Percentiles rank a stretch among this genome's conserved stretches.
Conservation (phyloP, 192 early-diverging fungal genomes). For the Entrophospora sp. region DNA sequence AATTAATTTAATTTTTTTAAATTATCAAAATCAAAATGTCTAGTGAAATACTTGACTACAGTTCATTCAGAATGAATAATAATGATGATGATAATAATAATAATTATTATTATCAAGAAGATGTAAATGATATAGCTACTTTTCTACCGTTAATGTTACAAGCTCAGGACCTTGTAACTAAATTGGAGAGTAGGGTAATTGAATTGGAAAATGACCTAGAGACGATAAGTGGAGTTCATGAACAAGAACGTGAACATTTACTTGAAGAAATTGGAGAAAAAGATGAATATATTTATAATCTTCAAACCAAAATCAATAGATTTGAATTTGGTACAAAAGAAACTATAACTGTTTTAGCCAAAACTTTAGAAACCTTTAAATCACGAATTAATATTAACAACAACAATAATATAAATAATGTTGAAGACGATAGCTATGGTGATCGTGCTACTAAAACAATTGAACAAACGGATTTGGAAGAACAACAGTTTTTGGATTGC, state of each 20-base stretch:
- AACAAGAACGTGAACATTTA: conserved; percentile 34
- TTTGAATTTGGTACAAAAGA: conserved; percentile 32
- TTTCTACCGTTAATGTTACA: conserved; percentile 33
- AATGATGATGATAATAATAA: too few relatives aligned
- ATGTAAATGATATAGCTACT: not conserved
- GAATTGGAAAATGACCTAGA: conserved; percentile 30
- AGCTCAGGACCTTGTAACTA: conserved; percentile 33
- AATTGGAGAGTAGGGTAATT: conserved; percentile 32
- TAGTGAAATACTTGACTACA: too few relatives aligned
- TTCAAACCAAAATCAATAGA: conserved; percentile 28
- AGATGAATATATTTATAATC: conserved; percentile 32
- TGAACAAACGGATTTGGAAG: conserved; percentile 3
- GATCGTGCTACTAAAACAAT: not conserved
- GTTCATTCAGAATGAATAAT: too few relatives aligned
- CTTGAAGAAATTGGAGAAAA: conserved; percentile 33
- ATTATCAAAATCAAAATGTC: too few relatives aligned
- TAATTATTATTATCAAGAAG: too few relatives aligned
- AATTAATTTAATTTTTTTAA: too few relatives aligned
- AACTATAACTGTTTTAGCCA: conserved; percentile 25
- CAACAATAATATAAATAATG: too few relatives aligned
- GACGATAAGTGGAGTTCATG: conserved; percentile 35
- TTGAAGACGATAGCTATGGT: not conserved
- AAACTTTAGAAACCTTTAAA: not conserved
- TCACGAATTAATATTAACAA: not conserved
- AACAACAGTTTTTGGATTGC: conserved; percentile 8